phyloP scores from a whole-genome alignment of 768 basidiomycete genomes.

The Podaxis sp. region DNA sequence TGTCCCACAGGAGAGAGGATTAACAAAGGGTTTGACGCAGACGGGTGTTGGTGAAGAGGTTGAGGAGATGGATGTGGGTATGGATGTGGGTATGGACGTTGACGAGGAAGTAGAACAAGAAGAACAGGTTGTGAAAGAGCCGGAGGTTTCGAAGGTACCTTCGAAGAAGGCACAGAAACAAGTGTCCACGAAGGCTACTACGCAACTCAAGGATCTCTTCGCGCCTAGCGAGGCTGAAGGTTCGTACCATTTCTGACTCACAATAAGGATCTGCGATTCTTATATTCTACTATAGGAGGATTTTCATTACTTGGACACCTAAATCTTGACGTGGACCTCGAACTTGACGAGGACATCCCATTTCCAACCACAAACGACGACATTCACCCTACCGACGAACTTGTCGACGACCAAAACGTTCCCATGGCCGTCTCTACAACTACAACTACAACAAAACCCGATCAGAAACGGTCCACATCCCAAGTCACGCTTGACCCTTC shows the following conservation, averaged over 20 bases:
- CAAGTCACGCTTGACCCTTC: constrained; percentile 48
- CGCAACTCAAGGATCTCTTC: constrained; percentile 71
- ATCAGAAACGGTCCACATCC: constrained; percentile 17
- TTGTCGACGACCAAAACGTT: constrained; percentile 11
- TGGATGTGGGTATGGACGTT: constrained; percentile 7
- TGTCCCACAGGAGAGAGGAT: constrained; percentile 30
- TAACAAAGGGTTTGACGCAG: constrained; percentile 13
- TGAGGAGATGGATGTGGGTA: constrained; percentile 16
- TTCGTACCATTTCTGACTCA: constrained; percentile 26
- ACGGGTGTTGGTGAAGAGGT: constrained; percentile 4
- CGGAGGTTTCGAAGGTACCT: constrained; percentile 16
- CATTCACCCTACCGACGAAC: neutral
- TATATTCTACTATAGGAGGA: constrained; percentile 39
- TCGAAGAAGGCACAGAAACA: constrained; percentile 13
- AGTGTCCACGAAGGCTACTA: constrained; percentile 10
- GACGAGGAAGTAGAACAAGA: neutral
- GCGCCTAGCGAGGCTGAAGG: constrained; percentile 68
- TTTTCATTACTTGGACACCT: constrained; percentile 80
- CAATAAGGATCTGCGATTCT: neutral
- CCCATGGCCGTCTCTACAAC: constrained; percentile 12
- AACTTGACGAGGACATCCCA: constrained; percentile 59
- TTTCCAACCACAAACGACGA: constrained; percentile 20
- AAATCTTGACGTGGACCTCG: constrained; percentile 71
- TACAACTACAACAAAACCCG: constrained; percentile 17
- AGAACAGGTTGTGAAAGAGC: neutral